Evolutionary conservation across 495 filamentous ascomycete species (phyloP).

Genomic region (Neurospora sp.): DNA sequence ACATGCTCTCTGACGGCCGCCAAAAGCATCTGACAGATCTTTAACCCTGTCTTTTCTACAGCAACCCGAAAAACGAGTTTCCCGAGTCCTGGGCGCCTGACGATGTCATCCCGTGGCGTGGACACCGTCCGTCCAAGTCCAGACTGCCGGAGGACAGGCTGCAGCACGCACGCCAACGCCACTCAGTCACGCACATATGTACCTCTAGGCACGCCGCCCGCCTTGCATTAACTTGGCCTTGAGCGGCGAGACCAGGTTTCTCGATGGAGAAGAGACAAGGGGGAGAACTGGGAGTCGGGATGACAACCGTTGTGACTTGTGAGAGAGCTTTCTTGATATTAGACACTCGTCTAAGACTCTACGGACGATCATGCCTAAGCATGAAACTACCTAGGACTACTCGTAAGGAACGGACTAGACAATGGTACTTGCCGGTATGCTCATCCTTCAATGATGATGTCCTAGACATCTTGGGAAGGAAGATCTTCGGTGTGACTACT

Average conservation of each 20-base stretch:
- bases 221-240: neutral
- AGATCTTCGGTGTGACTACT: neutral
- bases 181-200: neutral
- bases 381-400: neutral
- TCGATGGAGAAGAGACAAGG: neutral
- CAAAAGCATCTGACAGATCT: neutral
- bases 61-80: neutral
- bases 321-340: neutral
- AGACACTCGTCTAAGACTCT: neutral
- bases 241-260: neutral
- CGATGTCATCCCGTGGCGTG: neutral
- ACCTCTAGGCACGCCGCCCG: neutral
- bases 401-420: neutral
- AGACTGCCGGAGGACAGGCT: neutral
- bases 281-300: neutral
- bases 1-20: neutral
- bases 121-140: neutral
- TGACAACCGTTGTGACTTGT: neutral
- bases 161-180: neutral
- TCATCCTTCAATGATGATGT: neutral
- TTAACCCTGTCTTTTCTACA: neutral
- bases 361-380: neutral
- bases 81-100: neutral
- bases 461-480: neutral
- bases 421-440: neutral